Conservation (phyloP, 768 basidiomycete genomes). For the Psilocybe azurescens region DNA sequence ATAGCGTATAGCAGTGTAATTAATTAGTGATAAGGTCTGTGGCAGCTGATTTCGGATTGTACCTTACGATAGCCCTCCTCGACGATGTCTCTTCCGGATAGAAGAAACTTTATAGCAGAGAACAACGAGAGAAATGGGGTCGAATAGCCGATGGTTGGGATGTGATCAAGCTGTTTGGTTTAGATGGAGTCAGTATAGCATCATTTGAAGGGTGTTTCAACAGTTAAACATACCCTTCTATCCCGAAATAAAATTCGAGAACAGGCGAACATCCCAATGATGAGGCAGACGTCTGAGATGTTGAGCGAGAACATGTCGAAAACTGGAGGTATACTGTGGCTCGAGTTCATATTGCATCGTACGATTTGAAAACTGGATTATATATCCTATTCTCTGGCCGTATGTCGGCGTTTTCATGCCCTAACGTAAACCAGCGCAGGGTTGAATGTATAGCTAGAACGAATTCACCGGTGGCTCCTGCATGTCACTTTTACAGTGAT, state of each 20-base stretch:
- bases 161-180: constrained; percentile 20
- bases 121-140: constrained; percentile 22
- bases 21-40: background rate
- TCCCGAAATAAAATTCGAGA: constrained; percentile 5
- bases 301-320: background rate
- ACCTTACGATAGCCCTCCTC: constrained; percentile 29
- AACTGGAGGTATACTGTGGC: too few relatives aligned
- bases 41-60: background rate
- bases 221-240: constrained; percentile 2
- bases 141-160: constrained; percentile 21
- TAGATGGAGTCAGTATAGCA: background rate
- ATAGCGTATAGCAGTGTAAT: background rate
- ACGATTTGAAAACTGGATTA: too few relatives aligned
- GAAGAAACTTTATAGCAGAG: constrained; percentile 18
- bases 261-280: background rate
- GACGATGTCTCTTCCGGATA: constrained; percentile 20
- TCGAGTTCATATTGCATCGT: too few relatives aligned
- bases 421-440: too few relatives aligned
- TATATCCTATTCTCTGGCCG: too few relatives aligned
- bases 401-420: too few relatives aligned
- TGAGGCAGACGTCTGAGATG: background rate
- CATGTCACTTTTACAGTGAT: too few relatives aligned
- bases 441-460: too few relatives aligned
- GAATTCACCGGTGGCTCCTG: too few relatives aligned
- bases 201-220: background rate